Evolutionary conservation across 148 eudicot genomes (phyloP), one percentile per base, ranked within the genome.

Genomic region (Mesembryanthemum crystallinum): DNA sequence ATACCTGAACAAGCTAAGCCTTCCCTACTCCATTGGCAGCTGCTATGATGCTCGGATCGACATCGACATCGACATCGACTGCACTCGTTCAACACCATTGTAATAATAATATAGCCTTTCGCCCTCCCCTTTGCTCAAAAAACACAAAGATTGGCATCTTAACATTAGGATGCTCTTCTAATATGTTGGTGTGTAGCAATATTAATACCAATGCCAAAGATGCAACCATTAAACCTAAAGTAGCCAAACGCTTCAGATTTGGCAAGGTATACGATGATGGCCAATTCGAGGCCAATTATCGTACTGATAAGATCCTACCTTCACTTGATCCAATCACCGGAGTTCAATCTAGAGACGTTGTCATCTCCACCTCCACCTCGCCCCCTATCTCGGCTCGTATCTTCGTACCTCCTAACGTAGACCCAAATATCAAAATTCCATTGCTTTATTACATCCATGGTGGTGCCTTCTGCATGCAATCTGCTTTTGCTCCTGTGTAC

Each of bases 291-390:
- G 72, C 9, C 52, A 71, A 5, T 23, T 43, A 17, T 73, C 68
- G 42, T 20, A 33, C 5, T 61, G 55, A 3, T 3, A 42, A 32
- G 17, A 70, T 61, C 84, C 82, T 5, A 61, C 86, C 1, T 11
- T 28, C 32, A 78, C 29, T 59, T 0, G 64, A 85, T 37, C 84
- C 73, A 7, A 29, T 29, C 4, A 80, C 78, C 30, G 77, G 72
- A 0, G 83, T 79, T 5, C 55, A 54, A 47, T 78, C 62, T 25
- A 83, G 83, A 63, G 88, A 86, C 30, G 77, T 81, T n/a, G 0
- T n/a, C 0, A 76, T 83, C 51, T 72, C 77, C 0, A 76, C 81
- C 42, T 72, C 77, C 4, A 74, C 74, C 52, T 74, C 66, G 3
- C 29, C 64, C 64, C 64, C 28, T 24, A 59, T 78, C 12, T 71